Conservation (phyloP, 345 rosid species). For the Litchi chinensis region DNA sequence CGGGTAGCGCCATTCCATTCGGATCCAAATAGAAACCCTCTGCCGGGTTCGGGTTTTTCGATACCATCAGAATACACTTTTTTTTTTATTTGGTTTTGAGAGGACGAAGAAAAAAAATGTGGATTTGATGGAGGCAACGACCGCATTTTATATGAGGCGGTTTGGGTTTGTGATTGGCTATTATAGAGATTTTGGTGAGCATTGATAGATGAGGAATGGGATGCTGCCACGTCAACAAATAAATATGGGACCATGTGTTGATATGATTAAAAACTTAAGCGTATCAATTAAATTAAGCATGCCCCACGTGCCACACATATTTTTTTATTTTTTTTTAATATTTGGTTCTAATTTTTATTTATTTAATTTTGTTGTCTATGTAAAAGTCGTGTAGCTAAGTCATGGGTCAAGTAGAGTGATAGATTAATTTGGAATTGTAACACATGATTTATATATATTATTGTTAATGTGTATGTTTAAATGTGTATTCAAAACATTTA, state of each 20-base stretch:
- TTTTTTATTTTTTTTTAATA: background rate
- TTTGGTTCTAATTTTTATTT: too few relatives aligned
- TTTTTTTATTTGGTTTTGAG: conserved; percentile 26
- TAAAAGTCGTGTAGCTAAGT: too few relatives aligned
- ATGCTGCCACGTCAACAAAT: conserved; percentile 33
- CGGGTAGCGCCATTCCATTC: conserved; percentile 64
- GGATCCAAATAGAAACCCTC: conserved; percentile 73
- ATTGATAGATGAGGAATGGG: conserved; percentile 5
- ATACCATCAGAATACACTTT: conserved; percentile 46
- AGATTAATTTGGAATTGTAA: too few relatives aligned
- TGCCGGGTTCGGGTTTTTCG: conserved; percentile 59
- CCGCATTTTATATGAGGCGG: background rate
- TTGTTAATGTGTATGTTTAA: too few relatives aligned
- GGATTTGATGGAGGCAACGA: conserved; percentile 17
- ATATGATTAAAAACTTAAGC: background rate
- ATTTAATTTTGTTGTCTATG: too few relatives aligned
- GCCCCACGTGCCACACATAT: background rate
- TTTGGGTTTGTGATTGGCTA: conserved; percentile 10
- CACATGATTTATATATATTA: too few relatives aligned
- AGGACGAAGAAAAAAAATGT: conserved; percentile 21
- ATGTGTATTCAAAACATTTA: too few relatives aligned
- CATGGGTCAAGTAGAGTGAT: too few relatives aligned
- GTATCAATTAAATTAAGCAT: background rate
- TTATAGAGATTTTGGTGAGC: background rate
- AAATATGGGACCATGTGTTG: background rate